These are phyloP conservation scores for Phaffia tasmanica DNA, from an alignment of 768 basidiomycete genomes.

Conservation along the genomic window DNA sequence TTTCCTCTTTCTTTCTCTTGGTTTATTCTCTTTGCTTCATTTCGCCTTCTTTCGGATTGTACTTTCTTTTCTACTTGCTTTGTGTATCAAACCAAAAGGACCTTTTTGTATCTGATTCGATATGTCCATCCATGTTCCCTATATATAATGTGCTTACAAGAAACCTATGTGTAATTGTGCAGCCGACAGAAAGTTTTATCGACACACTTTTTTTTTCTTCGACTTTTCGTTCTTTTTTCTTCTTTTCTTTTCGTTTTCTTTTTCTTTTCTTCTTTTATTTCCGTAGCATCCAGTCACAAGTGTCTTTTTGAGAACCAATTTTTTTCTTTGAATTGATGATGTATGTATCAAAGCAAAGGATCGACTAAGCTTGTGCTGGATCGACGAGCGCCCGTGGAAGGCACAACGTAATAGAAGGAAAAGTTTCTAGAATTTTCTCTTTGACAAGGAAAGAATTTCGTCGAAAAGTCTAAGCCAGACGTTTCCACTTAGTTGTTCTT, in stretches of 20 bases:
- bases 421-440: slow-evolving; percentile 19
- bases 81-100: slow-evolving; percentile 49
- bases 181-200: slow-evolving; percentile 30
- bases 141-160: slow-evolving; percentile 58
- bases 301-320: slow-evolving; percentile 44
- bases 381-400: slow-evolving; percentile 47
- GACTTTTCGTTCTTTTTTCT: neutral
- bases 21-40: neutral
- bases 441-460: slow-evolving; percentile 23
- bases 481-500: slow-evolving; percentile 21
- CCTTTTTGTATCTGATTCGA: slow-evolving; percentile 61
- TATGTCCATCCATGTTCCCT: slow-evolving; percentile 43
- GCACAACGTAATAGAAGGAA: slow-evolving; percentile 6
- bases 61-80: slow-evolving; percentile 1
- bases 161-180: slow-evolving; percentile 45
- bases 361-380: slow-evolving; percentile 42
- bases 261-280: neutral
- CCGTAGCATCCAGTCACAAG: too few relatives aligned
- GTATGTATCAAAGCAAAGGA: neutral
- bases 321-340: slow-evolving; percentile 49
- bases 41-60: too few relatives aligned
- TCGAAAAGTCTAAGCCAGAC: slow-evolving; percentile 5
- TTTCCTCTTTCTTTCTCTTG: neutral
- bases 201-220: slow-evolving; percentile 43
- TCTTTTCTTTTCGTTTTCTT: neutral